Evolutionary conservation across 352 stramenopile genomes (phyloP).

Genomic region (Phytophthora pini): DNA sequence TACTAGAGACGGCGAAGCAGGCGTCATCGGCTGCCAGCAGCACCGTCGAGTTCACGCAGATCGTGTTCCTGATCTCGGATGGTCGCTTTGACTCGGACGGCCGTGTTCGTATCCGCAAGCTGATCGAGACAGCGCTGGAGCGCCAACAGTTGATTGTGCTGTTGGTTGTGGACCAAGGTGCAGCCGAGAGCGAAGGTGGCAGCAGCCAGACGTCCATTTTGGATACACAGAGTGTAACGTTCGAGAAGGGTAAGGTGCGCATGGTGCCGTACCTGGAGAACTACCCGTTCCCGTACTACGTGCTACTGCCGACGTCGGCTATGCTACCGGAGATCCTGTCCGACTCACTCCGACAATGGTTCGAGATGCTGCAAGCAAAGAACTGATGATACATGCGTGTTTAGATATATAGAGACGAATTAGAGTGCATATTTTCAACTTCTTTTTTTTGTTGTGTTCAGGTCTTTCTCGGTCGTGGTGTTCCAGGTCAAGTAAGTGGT

Average conservation of each 20-base stretch:
- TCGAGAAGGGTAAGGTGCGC: constrained; percentile 95
- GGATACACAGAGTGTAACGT: constrained; percentile 98
- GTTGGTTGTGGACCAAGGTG: constrained; percentile 95
- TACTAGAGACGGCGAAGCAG: constrained; percentile 89
- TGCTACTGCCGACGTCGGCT: constrained; percentile 95
- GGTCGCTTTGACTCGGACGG: constrained; percentile 98
- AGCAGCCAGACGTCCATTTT: constrained; percentile 93
- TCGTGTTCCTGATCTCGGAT: constrained; percentile 99
- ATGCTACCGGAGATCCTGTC: constrained; percentile 98
- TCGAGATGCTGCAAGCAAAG: constrained; percentile 96
- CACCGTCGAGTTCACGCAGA: constrained; percentile 93
- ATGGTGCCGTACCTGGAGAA: constrained; percentile 99
- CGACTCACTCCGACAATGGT: constrained; percentile 99
- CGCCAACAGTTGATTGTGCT: constrained; percentile 98
- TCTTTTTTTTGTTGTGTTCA: background rate
- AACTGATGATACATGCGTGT: constrained; percentile 13
- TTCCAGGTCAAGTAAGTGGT: no score
- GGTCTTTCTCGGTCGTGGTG: no score
- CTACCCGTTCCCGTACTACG: constrained; percentile 99
- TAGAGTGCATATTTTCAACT: constrained; percentile 16
- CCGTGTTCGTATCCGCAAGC: constrained; percentile 93
- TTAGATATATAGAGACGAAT: constrained; percentile 4
- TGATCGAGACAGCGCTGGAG: constrained; percentile 97
- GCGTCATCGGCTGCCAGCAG: constrained; percentile 49
- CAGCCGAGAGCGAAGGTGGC: constrained; percentile 30